A percentile compares a stretch with the other conserved stretches of the same genome.
These are phyloP conservation scores for Sarcodon sp. DNA, from an alignment of 768 basidiomycete species.

Conservation along the genomic window DNA sequence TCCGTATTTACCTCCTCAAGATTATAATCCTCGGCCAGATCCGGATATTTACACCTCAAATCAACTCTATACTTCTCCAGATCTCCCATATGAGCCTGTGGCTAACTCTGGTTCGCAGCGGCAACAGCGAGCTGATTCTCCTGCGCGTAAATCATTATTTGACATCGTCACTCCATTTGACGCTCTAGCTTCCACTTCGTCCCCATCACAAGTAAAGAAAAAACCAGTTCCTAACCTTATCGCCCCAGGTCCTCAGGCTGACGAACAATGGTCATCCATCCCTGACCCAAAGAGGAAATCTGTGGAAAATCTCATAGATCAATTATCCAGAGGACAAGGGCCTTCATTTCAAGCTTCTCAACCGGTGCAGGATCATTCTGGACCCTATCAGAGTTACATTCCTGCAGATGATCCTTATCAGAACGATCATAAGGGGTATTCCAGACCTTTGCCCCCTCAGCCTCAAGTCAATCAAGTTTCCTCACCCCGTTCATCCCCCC, in stretches of 20 bases:
- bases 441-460: constrained; percentile 50
- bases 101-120: not conserved
- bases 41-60: constrained; percentile 8
- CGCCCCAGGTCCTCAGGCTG: constrained; percentile 25
- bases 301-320: constrained; percentile 71
- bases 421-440: constrained; percentile 23
- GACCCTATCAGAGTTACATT: constrained; percentile 18
- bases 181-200: constrained; percentile 41
- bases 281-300: constrained; percentile 66
- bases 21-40: constrained; percentile 9
- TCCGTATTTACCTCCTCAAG: constrained; percentile 8
- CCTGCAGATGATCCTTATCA: constrained; percentile 16
- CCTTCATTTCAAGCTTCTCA: constrained; percentile 16
- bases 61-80: not conserved
- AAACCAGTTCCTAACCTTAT: constrained; percentile 43
- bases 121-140: constrained; percentile 41
- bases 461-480: constrained; percentile 35
- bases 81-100: not conserved
- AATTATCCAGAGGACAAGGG: constrained; percentile 39
- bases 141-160: constrained; percentile 72
- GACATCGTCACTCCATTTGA: constrained; percentile 81
- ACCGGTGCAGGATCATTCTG: constrained; percentile 3
- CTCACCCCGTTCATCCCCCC: constrained; percentile 56
- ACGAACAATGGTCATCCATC: constrained; percentile 49
- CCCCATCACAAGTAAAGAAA: constrained; percentile 40